phyloP scores from a whole-genome alignment of 345 rosid genomes.

The Brassica juncea region DNA sequence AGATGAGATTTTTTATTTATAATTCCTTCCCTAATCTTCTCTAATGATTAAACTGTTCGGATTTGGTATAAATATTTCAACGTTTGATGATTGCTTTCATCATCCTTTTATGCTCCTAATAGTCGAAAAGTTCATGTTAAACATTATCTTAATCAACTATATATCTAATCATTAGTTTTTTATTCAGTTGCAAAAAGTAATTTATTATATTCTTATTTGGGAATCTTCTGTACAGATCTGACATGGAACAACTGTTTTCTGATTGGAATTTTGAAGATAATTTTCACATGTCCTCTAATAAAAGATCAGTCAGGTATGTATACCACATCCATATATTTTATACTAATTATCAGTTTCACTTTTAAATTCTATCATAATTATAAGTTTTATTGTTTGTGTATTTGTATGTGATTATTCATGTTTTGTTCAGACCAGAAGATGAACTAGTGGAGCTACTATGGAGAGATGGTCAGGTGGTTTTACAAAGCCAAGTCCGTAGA shows the following conservation, averaged over 20 bases:
- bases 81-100: conserved; percentile 31
- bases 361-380: background rate
- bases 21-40: background rate
- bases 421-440: conserved; percentile 49
- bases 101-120: conserved; percentile 8
- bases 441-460: conserved; percentile 74
- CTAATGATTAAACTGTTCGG: conserved; percentile 32
- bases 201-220: conserved; percentile 4
- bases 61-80: conserved; percentile 19
- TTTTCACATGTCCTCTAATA: conserved; percentile 46
- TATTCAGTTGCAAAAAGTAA: conserved; percentile 13
- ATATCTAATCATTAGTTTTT: conserved; percentile 7
- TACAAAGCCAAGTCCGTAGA: conserved; percentile 60
- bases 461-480: conserved; percentile 71
- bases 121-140: background rate
- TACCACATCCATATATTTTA: background rate
- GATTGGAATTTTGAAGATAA: conserved; percentile 69
- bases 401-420: conserved; percentile 9
- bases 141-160: conserved; percentile 19
- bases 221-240: conserved; percentile 32
- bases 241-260: conserved; percentile 59
- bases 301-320: conserved; percentile 51
- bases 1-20: conserved; percentile 9
- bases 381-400: background rate
- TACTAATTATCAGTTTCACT: background rate